Evolutionary conservation across 23 red algal genomes (phyloP).

Genomic region (Cyanidium caldarium): DNA sequence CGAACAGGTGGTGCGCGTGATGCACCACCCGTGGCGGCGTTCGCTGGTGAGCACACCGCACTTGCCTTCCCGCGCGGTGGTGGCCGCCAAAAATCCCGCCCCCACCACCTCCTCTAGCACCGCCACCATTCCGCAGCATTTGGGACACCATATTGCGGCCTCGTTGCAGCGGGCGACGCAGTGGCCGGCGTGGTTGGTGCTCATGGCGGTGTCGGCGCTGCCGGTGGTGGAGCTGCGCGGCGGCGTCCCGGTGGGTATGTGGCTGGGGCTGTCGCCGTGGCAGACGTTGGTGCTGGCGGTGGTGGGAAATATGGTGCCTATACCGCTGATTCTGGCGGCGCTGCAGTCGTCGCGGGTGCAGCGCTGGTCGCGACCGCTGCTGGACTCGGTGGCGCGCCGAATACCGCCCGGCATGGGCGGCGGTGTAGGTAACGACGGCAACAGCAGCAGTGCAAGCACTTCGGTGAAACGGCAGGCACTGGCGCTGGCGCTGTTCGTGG

Average conservation of each 20-base stretch:
- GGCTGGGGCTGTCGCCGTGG: conserved; percentile 38
- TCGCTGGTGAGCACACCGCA: no score
- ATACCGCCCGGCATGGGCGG: no score
- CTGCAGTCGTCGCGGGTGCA: conserved; percentile 35
- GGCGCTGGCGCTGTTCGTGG: conserved; percentile 83
- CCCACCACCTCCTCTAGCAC: no score
- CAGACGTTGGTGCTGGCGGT: conserved; percentile 40
- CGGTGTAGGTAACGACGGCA: conserved; percentile 7
- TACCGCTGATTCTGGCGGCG: conserved; percentile 27
- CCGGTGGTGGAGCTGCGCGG: conserved; percentile 86
- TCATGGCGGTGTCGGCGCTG: conserved; percentile 42
- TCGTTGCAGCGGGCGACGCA: not conserved
- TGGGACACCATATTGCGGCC: not conserved
- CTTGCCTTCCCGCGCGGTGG: no score
- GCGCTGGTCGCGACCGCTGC: conserved; percentile 5
- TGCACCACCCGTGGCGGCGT: no score
- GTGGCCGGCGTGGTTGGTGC: not conserved
- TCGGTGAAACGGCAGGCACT: conserved; percentile 13
- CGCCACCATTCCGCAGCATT: not conserved
- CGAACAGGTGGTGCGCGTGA: no score
- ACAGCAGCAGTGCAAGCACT: not conserved
- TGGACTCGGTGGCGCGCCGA: conserved; percentile 32
- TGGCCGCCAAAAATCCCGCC: no score
- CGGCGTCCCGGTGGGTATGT: conserved; percentile 59
- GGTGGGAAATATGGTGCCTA: conserved; percentile 58